Evolutionary conservation across 192 early-diverging fungal genomes (phyloP).

Genomic region (Backusella mclennaniae): DNA sequence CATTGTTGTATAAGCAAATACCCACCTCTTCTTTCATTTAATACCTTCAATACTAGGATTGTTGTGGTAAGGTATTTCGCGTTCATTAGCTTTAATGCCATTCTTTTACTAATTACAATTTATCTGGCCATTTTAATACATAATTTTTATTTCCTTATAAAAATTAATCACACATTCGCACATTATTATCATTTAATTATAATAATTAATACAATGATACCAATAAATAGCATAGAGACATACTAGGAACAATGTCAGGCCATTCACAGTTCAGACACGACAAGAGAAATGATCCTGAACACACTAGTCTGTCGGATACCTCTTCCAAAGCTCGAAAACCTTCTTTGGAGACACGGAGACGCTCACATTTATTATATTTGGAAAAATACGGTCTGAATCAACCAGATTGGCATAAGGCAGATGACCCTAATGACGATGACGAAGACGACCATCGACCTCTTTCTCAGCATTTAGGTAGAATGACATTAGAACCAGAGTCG

Average conservation of each 20-base stretch:
- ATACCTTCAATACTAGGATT: neutral
- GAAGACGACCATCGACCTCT: neutral
- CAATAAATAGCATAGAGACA: neutral
- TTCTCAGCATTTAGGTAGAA: constrained; percentile 1
- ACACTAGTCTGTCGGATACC: neutral
- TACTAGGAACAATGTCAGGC: neutral
- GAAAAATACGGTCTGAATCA: constrained; percentile 28
- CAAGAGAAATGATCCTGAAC: neutral
- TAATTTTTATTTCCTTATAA: neutral
- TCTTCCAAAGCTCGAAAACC: neutral
- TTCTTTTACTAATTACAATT: constrained; percentile 4
- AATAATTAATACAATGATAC: neutral
- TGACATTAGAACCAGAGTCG: neutral
- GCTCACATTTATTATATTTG: constrained; percentile 23
- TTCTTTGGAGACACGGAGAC: neutral
- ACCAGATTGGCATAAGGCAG: constrained; percentile 18
- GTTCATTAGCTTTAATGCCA: neutral
- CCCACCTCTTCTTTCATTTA: neutral
- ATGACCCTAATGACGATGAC: neutral
- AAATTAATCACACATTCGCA: neutral
- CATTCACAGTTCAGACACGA: neutral
- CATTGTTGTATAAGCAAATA: neutral
- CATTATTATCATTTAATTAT: neutral
- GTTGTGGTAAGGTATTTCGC: neutral
- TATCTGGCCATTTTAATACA: neutral